phyloP scores from a whole-genome alignment of 768 basidiomycete genomes.

The Suillus plorans region DNA sequence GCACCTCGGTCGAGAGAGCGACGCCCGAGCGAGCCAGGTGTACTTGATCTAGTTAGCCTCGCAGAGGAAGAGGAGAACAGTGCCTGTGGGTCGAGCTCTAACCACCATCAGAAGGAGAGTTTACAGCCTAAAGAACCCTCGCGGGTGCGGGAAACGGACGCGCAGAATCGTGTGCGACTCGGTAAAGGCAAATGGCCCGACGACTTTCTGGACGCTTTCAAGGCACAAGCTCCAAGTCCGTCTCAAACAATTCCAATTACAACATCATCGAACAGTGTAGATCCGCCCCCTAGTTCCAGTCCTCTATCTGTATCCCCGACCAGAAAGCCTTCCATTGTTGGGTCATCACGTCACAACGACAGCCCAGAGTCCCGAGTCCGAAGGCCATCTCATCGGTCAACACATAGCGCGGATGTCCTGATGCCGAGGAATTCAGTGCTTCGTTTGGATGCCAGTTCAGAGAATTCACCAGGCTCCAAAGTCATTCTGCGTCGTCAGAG shows the following conservation, averaged over 20 bases:
- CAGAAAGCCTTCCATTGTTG: conserved; percentile 58
- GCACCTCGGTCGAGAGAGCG: conserved; percentile 48
- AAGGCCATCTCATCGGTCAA: conserved; percentile 61
- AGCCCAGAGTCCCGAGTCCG: conserved; percentile 48
- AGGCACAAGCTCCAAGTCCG: conserved; percentile 26
- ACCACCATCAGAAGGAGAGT: conserved; percentile 27
- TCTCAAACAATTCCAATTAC: conserved; percentile 28
- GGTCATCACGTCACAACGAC: conserved; percentile 43
- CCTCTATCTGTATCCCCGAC: conserved; percentile 46
- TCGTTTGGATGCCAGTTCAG: conserved; percentile 59
- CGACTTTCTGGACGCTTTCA: conserved; percentile 69
- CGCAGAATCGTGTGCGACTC: conserved; percentile 48
- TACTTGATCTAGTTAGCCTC: conserved; percentile 64
- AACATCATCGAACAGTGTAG: conserved; percentile 19
- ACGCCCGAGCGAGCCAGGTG: conserved; percentile 60
- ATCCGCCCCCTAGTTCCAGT: conserved; percentile 24
- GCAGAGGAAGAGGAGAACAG: conserved; percentile 65
- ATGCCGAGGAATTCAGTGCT: conserved; percentile 49
- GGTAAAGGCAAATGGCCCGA: conserved; percentile 84
- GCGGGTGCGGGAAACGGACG: conserved; percentile 26
- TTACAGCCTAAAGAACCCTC: conserved; percentile 19
- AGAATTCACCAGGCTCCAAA: conserved; percentile 42
- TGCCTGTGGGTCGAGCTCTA: conserved; percentile 49
- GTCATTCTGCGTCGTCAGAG: conserved; percentile 59
- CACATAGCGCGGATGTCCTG: conserved; percentile 62